Conservation (phyloP, 192 early-diverging fungal genomes). For the Rhizophlyctis rosea region DNA sequence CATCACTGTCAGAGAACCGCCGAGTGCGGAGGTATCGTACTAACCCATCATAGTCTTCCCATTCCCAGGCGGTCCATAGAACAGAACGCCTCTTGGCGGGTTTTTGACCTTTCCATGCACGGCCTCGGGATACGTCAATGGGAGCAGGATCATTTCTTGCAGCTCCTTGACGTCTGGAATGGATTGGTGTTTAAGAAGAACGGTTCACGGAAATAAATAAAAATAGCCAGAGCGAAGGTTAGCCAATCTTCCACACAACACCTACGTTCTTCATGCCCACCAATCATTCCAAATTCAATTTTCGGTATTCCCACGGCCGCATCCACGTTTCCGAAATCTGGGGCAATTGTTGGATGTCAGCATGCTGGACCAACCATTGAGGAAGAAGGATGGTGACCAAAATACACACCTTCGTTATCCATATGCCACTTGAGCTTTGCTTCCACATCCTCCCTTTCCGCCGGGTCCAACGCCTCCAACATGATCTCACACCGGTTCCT, state of each 20-base stretch:
- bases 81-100: constrained; percentile 64
- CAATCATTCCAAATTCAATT: constrained; percentile 39
- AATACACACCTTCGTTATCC: constrained; percentile 9
- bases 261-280: constrained; percentile 36
- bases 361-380: not conserved
- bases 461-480: too few species aligned
- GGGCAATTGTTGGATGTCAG: not conserved
- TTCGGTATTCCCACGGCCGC: constrained; percentile 12
- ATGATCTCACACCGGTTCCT: too few species aligned
- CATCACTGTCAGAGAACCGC: constrained; percentile 34
- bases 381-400: not conserved
- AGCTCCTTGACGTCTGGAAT: constrained; percentile 51
- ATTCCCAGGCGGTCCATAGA: constrained; percentile 67
- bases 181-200: not conserved
- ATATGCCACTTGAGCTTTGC: constrained; percentile 15
- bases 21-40: too few species aligned
- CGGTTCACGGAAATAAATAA: not conserved
- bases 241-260: not conserved
- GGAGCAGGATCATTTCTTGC: constrained; percentile 75
- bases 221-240: not conserved
- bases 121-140: constrained; percentile 70
- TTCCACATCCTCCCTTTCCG: constrained; percentile 6
- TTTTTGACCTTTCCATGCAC: constrained; percentile 12
- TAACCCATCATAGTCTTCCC: constrained; percentile 73
- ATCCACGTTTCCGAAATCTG: constrained; percentile 31